Percentiles rank a stretch among this genome's conserved stretches.
Evolutionary conservation across 164 flowering plant genomes (phyloP).

Genomic region (Annona squamosa): DNA sequence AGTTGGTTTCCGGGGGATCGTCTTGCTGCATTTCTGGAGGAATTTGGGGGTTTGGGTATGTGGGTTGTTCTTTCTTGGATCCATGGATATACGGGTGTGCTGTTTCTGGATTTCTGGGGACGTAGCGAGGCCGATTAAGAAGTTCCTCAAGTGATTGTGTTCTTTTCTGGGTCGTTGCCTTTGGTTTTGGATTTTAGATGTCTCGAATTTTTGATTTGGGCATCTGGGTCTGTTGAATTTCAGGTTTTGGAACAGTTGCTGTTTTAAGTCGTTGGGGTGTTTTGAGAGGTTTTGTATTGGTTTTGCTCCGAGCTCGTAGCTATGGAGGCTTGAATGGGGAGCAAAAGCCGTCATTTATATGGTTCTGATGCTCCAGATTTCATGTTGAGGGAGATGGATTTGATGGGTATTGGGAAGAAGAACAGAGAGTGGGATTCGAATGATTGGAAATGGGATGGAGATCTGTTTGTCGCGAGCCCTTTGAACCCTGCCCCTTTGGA

Average conservation of each 20-base stretch:
- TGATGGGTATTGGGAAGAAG: constrained; percentile 45
- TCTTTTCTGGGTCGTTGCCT: not conserved
- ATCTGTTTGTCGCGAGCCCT: constrained; percentile 56
- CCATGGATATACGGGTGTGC: constrained; percentile 38
- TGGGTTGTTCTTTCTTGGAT: constrained; percentile 46
- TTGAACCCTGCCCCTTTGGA: constrained; percentile 34
- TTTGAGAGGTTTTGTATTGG: constrained; percentile 6
- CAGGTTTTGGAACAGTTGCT: not conserved
- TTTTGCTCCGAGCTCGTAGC: constrained; percentile 7
- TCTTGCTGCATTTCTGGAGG: not conserved
- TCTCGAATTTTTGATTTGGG: constrained; percentile 1
- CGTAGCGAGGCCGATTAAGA: constrained; percentile 31
- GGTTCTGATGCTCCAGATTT: constrained; percentile 25
- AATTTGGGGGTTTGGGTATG: constrained; percentile 29
- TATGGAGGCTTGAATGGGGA: constrained; percentile 61
- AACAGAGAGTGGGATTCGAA: constrained; percentile 71
- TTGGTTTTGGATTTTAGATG: constrained; percentile 1
- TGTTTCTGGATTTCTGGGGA: constrained; percentile 48
- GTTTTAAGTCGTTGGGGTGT: not conserved
- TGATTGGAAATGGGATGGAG: constrained; percentile 96
- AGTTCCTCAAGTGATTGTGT: not conserved
- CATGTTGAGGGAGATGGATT: constrained; percentile 19
- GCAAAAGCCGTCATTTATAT: constrained; percentile 35
- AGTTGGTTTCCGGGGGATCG: not conserved
- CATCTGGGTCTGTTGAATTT: constrained; percentile 3